These are phyloP conservation scores for Rickenella mellea DNA, from an alignment of 768 basidiomycete genomes.

Conservation along the genomic window DNA sequence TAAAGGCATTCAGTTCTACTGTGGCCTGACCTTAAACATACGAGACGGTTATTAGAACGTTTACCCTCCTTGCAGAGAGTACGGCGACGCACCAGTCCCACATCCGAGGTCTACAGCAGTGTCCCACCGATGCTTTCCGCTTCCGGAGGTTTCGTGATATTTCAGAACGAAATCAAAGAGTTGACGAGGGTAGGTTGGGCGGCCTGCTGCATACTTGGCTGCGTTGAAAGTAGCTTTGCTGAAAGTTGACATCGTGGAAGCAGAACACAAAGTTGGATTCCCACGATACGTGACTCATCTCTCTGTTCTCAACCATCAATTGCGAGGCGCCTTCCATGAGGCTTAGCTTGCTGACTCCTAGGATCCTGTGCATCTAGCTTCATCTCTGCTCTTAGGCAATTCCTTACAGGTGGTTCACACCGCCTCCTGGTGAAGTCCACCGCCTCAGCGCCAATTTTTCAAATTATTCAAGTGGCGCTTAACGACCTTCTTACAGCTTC, in stretches of 20 bases:
- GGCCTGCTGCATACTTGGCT: constrained; percentile 50
- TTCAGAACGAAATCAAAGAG: constrained; percentile 55
- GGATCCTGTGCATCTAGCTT: too few relatives aligned
- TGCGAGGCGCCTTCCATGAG: too few relatives aligned
- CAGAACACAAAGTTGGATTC: neutral
- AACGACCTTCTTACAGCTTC: too few relatives aligned
- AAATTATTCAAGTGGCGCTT: too few relatives aligned
- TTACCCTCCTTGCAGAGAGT: neutral
- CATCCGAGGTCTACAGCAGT: constrained; percentile 72
- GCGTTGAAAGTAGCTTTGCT: constrained; percentile 63
- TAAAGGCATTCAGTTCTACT: constrained; percentile 43
- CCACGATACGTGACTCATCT: too few relatives aligned
- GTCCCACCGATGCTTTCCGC: constrained; percentile 32
- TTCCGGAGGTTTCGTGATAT: constrained; percentile 35
- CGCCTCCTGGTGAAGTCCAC: too few relatives aligned
- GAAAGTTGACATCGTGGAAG: constrained; percentile 59
- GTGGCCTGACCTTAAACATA: constrained; percentile 57
- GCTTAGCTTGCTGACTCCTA: too few relatives aligned
- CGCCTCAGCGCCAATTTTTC: too few relatives aligned
- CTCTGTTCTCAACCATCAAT: too few relatives aligned
- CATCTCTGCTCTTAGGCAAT: too few relatives aligned
- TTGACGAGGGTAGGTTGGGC: constrained; percentile 64
- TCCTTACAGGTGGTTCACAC: too few relatives aligned
- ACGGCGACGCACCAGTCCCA: constrained; percentile 54
- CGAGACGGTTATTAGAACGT: neutral